A percentile compares a stretch with the other conserved stretches of the same genome.
phyloP scores from a whole-genome alignment of 78 protist genomes.

The Dictyostelium citrinum region DNA sequence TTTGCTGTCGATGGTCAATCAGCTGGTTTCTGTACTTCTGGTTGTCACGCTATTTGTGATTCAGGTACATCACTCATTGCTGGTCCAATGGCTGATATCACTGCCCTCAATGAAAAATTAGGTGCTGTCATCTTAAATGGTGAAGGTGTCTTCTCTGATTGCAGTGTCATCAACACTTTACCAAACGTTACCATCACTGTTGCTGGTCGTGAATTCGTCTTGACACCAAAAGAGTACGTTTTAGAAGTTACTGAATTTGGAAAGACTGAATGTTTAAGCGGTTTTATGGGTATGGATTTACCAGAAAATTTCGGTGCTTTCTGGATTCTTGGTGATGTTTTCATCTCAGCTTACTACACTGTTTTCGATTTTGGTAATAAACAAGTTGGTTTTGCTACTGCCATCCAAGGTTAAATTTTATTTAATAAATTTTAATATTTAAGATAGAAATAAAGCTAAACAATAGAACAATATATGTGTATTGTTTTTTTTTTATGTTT shows the following conservation, averaged over 20 bases:
- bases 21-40: slow-evolving; percentile 53
- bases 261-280: slow-evolving; percentile 91
- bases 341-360: slow-evolving; percentile 93
- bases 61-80: slow-evolving; percentile 97
- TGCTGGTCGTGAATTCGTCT: slow-evolving; percentile 82
- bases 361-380: slow-evolving; percentile 90
- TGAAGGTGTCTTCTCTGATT: slow-evolving; percentile 75
- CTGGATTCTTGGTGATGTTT: slow-evolving; percentile 98
- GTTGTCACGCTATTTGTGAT: slow-evolving; percentile 94
- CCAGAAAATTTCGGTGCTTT: slow-evolving; percentile 55
- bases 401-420: neutral
- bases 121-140: slow-evolving; percentile 68
- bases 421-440: too few relatives aligned
- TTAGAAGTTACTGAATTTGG: slow-evolving; percentile 76
- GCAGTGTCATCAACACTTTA: slow-evolving; percentile 75
- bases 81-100: slow-evolving; percentile 88
- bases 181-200: slow-evolving; percentile 87
- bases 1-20: slow-evolving; percentile 47
- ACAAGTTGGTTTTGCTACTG: slow-evolving; percentile 81
- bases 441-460: neutral
- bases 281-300: slow-evolving; percentile 91
- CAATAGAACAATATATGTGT: neutral
- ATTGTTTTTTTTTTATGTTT: neutral
- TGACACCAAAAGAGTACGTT: slow-evolving; percentile 91
- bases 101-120: slow-evolving; percentile 75